Evolutionary conservation across 805 yeast species (phyloP), one percentile per base, ranked within the genome.

Genomic region (Teunomyces funiuensis): DNA sequence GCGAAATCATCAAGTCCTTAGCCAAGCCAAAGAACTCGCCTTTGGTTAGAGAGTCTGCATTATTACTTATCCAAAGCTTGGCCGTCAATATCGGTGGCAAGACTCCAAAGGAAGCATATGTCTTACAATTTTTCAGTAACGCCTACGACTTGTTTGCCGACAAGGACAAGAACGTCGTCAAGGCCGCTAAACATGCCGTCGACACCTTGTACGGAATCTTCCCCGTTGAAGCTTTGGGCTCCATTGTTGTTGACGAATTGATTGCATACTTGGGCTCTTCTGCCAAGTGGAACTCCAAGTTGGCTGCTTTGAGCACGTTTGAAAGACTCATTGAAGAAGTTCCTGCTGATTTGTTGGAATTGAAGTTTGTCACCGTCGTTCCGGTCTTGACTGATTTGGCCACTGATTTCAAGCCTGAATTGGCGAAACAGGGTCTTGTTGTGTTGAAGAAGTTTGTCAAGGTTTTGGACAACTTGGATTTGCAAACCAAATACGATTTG

Each of bases 341-440:
- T 31, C 93, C 97, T 43, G 79, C 84, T 28, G 98, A 93, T 67
- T 74, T 87, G 54, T 71, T 91, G 52, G 97, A 91, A 66, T 62
- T 83, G 58, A 81, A 83, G 52, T 91, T 91, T 64, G 81, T 82
- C 46, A 78, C 76, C 42, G 77, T 88, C 3, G 80, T 91, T 25
- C 98, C 99, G 28, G 76, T 85, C 7, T 74, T 91, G 55, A 88
- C 96, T 25, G 95, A 88, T 65, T 77, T 83, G 69, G 80, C 96
- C 50, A 91, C 95, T 43, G 99, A 91, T 63, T 88, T 93, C 77
- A 91, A 91, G 72, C 97, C 97, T 2, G 99, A 91, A 67, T 76
- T 93, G 43, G 89, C 97, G 19, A 82, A 85, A 53, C 88, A 80
- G 44, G 98, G 97, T 51, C 69, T 82, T 53, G 76, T 78, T 53